Evolutionary conservation across 2,329 filamentous ascomycete genomes (phyloP).

Genomic region (Colletotrichum brevisporum): DNA sequence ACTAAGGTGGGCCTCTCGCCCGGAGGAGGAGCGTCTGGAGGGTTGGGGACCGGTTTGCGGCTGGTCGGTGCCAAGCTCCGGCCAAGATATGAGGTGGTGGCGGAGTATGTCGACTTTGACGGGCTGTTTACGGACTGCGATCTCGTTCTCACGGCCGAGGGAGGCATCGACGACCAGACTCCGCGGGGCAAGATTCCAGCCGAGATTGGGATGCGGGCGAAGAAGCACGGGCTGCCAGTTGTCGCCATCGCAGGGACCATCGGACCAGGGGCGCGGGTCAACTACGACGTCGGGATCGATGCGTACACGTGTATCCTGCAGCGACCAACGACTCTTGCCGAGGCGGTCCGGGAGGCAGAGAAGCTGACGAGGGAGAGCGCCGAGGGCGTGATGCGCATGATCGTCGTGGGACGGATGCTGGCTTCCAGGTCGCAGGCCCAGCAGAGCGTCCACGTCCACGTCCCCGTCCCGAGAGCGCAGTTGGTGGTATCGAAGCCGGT

Average conservation of each 20-base stretch:
- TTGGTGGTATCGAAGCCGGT: neutral
- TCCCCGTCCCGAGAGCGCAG: neutral
- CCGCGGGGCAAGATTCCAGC: constrained; percentile 67
- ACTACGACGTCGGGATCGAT: constrained; percentile 52
- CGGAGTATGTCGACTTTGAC: constrained; percentile 64
- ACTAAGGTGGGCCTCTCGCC: constrained; percentile 54
- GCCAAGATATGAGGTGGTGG: constrained; percentile 64
- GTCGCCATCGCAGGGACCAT: constrained; percentile 56
- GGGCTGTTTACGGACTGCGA: constrained; percentile 62
- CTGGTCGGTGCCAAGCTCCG: constrained; percentile 61
- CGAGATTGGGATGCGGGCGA: constrained; percentile 64
- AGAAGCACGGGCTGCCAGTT: constrained; percentile 60
- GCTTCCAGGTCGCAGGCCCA: constrained; percentile 34
- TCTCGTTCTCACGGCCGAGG: constrained; percentile 67
- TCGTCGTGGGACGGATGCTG: constrained; percentile 49
- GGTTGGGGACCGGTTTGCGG: constrained; percentile 64
- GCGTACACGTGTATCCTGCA: constrained; percentile 52
- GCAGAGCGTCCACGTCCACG: neutral
- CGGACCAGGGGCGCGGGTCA: constrained; percentile 50
- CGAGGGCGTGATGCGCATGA: constrained; percentile 52
- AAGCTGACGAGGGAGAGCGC: constrained; percentile 50
- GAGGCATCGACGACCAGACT: constrained; percentile 66
- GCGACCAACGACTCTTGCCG: constrained; percentile 49
- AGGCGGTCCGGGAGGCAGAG: constrained; percentile 50
- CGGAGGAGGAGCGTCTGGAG: constrained; percentile 66